Evolutionary conservation across 495 filamentous ascomycete species (phyloP), one percentile per base, ranked within the genome.

Genomic region (Penicillium dipodomyicola): DNA sequence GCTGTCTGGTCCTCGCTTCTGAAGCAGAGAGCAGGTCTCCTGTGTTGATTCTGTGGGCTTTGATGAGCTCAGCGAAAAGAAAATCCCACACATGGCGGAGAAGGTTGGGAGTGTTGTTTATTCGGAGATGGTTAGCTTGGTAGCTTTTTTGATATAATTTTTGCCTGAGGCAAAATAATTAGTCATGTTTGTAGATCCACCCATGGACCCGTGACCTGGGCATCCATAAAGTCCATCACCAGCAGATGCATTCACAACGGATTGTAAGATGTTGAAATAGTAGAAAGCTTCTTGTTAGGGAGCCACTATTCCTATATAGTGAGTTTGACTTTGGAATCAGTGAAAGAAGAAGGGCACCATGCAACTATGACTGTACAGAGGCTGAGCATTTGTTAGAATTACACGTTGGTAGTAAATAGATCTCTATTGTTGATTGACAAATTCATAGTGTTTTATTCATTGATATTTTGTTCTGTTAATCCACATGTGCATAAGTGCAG

Each of bases 31-130:
- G 19, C 69, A 57, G 5, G 81, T 74, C 48, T 77, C 67, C n/a
- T 71, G 52, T 43, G 70, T 70, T 25, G 81, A 75, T 57, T 60
- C 54, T 37, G 65, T 58, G 41, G 65, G 57, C 30, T 46, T 56
- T 12, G 63, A 55, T 35, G 70, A 64, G 60, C 76, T 75, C 54
- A 82, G 60, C 10, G 84, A 81, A 62, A 83, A 83, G 61, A 80
- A 87, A 33, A 87, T 88, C 59, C 85, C 85, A 65, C 85, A 88
- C 85, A 88, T 88, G 56, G 54, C 65, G 58, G 61, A 12, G 20
- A 59, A 23, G 49, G 9, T 35, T 29, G 23, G 15, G 37, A 50
- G 49, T 35, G 50, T 35, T 17, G n/a, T 42, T 49, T 58, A 19
- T 37, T 58, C 49, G 20, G 44, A 43, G 11, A 32, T 51, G 29